These are phyloP conservation scores for Tetrapisispora phaffii DNA, from an alignment of 805 yeast genomes.

Conservation along the genomic window DNA sequence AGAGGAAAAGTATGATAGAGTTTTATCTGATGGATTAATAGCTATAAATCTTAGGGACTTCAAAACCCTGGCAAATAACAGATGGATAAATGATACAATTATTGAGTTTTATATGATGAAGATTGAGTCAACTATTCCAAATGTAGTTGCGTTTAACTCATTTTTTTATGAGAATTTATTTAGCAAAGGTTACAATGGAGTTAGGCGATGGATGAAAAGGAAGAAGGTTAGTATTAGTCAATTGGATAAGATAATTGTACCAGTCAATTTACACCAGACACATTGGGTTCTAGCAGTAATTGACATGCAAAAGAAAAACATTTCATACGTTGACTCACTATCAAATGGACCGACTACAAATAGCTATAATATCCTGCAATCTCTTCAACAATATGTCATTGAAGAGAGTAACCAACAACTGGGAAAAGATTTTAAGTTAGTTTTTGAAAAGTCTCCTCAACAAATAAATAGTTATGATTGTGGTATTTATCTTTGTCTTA, in stretches of 20 bases:
- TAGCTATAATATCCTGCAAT: slow-evolving; percentile 32
- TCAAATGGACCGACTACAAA: slow-evolving; percentile 30
- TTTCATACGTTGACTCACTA: slow-evolving; percentile 73
- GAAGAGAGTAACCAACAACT: slow-evolving; percentile 47
- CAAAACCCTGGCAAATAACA: slow-evolving; percentile 53
- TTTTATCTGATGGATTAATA: slow-evolving; percentile 11
- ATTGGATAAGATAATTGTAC: slow-evolving; percentile 62
- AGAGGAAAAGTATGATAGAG: slow-evolving; percentile 18
- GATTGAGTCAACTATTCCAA: slow-evolving; percentile 27
- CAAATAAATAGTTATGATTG: slow-evolving; percentile 90
- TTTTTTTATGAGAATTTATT: slow-evolving; percentile 73
- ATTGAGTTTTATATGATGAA: slow-evolving; percentile 67
- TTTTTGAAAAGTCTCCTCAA: slow-evolving; percentile 50
- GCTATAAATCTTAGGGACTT: slow-evolving; percentile 43
- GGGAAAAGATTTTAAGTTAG: slow-evolving; percentile 28
- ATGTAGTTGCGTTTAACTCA: slow-evolving; percentile 69
- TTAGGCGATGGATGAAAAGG: slow-evolving; percentile 73
- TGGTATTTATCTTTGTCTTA: slow-evolving; percentile 85
- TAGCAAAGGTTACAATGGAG: slow-evolving; percentile 68
- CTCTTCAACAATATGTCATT: slow-evolving; percentile 50
- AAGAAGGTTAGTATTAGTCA: slow-evolving; percentile 56
- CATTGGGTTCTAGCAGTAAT: slow-evolving; percentile 91
- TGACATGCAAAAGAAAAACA: slow-evolving; percentile 47
- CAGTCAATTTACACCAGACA: slow-evolving; percentile 68
- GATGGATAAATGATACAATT: slow-evolving; percentile 86